Evolutionary conservation across 2,329 filamentous ascomycete species (phyloP).

Genomic region (Alternaria panax): DNA sequence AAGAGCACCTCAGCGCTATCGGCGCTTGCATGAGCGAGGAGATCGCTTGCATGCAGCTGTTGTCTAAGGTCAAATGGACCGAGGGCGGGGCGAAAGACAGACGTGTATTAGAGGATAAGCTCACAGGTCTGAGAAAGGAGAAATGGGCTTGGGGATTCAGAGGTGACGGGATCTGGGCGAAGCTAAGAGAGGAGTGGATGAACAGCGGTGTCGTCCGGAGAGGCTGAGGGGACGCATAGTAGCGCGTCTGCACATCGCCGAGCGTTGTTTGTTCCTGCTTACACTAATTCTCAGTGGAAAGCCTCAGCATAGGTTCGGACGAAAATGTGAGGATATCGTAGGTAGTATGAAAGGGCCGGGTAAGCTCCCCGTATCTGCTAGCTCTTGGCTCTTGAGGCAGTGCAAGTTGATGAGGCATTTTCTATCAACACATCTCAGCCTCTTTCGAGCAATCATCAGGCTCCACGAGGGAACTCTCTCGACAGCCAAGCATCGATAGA

Average conservation of each 20-base stretch:
- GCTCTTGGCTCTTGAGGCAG: slow-evolving; percentile 7
- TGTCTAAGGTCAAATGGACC: slow-evolving; percentile 6
- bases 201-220: slow-evolving; percentile 15
- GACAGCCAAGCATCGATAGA: slow-evolving; percentile 8
- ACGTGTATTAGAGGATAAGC: slow-evolving; percentile 5
- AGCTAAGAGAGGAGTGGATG: slow-evolving; percentile 26
- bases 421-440: not conserved
- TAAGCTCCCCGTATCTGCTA: not conserved
- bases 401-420: slow-evolving; percentile 14
- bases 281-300: not conserved
- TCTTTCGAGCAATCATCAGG: not conserved
- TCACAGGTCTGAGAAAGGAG: slow-evolving; percentile 20
- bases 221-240: not conserved
- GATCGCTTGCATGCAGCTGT: slow-evolving; percentile 23
- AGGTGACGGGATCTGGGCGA: slow-evolving; percentile 16
- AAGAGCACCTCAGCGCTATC: slow-evolving; percentile 22
- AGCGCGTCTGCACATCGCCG: not conserved
- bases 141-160: slow-evolving; percentile 29
- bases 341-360: not conserved
- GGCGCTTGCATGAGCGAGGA: slow-evolving; percentile 29
- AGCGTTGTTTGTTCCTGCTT: not conserved
- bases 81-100: slow-evolving; percentile 1
- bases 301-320: not conserved
- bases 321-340: not conserved
- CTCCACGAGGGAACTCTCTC: slow-evolving; percentile 4